Base-by-base conservation (phyloP, 139 green algal species). In the Ulvella scutata region DNA sequence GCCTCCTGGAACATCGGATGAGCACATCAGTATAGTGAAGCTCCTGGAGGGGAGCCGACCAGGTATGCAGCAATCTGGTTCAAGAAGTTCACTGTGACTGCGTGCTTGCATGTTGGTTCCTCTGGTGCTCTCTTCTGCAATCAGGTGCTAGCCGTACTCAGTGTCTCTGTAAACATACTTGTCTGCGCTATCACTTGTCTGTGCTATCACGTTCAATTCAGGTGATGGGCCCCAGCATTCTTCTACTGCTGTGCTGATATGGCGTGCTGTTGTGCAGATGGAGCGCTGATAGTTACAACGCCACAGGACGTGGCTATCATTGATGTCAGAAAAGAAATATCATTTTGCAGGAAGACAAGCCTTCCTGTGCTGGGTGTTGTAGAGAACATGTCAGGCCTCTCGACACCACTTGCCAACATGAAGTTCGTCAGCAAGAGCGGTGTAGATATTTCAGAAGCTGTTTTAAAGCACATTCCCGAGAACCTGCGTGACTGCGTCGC, bases 11-110 rank as follows among this genome's bases (percentile, higher is more conserved):
- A 99, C 94, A 4, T 90, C 79, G 10, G 95, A 99, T 76, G 95
- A 98, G 81, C 94, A 98, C 87, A 97, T 99, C 78, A 97, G 91
- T 51, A 89, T 97, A n/a, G 88, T 87, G 23, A 92, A 98, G 87
- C 89, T 84, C 61, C 82, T 95, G 33, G 74, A 77, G 43, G 51
- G 51, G 13, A 36, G 51, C 17, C 31, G 17, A 26, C 51, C 51
- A 67, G 51, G 51, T 67, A 59, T 59, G 40, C 40, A 13, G 17
- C 17, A 17, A 59, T 59, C 40, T 59, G 40, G 13, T 59, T 26
- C 40, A 59, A 17, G 40, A 59, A 59, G 17, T 17, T 59, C 13
- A 26, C 40, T 17, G 17, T 59, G 17, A 17, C 13, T 59, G 13
- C 40, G 13, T 17, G 17, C 40, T 59, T 17, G 13, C 40, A 59